These are phyloP conservation scores for Alternaria incomplexa DNA, from an alignment of 2,329 filamentous ascomycete species.

Conservation along the genomic window DNA sequence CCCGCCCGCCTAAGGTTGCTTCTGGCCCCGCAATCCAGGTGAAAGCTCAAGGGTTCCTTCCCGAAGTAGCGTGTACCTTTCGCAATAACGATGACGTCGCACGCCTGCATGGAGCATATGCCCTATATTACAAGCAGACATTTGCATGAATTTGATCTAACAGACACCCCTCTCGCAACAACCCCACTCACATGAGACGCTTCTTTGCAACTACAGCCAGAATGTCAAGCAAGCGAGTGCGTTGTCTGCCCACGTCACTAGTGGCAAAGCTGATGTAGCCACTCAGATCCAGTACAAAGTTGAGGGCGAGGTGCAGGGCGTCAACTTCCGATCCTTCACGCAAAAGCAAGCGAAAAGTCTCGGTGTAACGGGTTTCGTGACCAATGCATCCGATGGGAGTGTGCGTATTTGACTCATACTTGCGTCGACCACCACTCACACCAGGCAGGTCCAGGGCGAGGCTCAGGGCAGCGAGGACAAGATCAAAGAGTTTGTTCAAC, in stretches of 20 bases:
- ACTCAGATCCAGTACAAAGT: constrained; percentile 56
- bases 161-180: neutral
- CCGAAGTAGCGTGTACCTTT: constrained; percentile 8
- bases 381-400: constrained; percentile 55
- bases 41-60: constrained; percentile 6
- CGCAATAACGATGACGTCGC: constrained; percentile 15
- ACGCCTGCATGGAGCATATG: neutral
- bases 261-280: constrained; percentile 24
- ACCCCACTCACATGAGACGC: constrained; percentile 23
- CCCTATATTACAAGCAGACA: neutral
- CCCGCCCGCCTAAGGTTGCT: constrained; percentile 1
- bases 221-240: constrained; percentile 46
- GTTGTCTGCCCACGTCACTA: constrained; percentile 10
- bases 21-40: constrained; percentile 15
- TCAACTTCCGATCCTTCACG: constrained; percentile 59
- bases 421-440: constrained; percentile 10
- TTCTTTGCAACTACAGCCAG: constrained; percentile 36
- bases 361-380: constrained; percentile 55
- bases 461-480: constrained; percentile 75
- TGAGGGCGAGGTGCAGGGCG: constrained; percentile 56
- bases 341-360: constrained; percentile 52
- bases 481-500: constrained; percentile 73
- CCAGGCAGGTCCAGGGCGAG: constrained; percentile 79
- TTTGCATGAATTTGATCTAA: neutral
- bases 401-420: constrained; percentile 30